Percentiles rank a stretch among this genome's conserved stretches.
These are phyloP conservation scores for Zarea fungicola DNA, from an alignment of 2,329 filamentous ascomycete species.

Conservation along the genomic window DNA sequence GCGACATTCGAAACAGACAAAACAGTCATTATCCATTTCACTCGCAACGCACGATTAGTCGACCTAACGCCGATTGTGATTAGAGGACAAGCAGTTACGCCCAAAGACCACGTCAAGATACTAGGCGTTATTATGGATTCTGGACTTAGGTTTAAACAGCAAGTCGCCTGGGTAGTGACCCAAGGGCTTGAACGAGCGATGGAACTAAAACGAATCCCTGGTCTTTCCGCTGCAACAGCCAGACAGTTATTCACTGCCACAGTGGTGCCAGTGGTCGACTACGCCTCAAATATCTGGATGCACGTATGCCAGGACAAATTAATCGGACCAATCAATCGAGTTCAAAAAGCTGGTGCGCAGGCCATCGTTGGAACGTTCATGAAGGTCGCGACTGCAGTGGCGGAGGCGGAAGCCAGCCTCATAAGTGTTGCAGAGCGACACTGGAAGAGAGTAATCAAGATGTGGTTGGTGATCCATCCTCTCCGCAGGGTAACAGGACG, in stretches of 20 bases:
- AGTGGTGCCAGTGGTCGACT: background rate
- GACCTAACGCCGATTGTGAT: slow-evolving; percentile 1
- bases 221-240: slow-evolving; percentile 7
- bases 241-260: slow-evolving; percentile 4
- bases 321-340: background rate
- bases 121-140: slow-evolving; percentile 18
- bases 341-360: background rate
- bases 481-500: background rate
- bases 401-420: slow-evolving; percentile 19
- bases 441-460: slow-evolving; percentile 15
- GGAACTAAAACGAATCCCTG: slow-evolving; percentile 13
- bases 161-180: slow-evolving; percentile 13
- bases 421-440: slow-evolving; percentile 15
- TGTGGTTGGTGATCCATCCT: slow-evolving; percentile 11
- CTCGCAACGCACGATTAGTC: background rate
- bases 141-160: slow-evolving; percentile 14
- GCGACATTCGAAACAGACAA: slow-evolving; percentile 23
- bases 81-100: background rate
- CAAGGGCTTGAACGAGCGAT: slow-evolving; percentile 16
- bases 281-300: background rate
- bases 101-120: slow-evolving; percentile 1
- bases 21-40: slow-evolving; percentile 20
- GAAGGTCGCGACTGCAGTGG: slow-evolving; percentile 19
- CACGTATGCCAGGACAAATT: background rate
- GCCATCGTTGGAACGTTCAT: background rate